These are phyloP conservation scores for Epichloe baconii DNA, from an alignment of 2,329 filamentous ascomycete genomes.

Conservation along the genomic window DNA sequence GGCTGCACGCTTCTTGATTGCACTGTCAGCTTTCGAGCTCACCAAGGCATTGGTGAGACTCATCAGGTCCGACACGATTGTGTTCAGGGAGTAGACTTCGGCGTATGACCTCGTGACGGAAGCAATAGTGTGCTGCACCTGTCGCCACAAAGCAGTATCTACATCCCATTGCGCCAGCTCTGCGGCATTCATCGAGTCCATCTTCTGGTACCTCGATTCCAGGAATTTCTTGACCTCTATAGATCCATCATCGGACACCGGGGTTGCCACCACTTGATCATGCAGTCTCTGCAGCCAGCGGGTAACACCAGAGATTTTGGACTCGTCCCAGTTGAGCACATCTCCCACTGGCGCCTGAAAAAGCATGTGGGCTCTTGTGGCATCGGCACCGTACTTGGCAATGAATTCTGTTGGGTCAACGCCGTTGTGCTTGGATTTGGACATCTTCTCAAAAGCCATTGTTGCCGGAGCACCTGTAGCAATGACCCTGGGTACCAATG, in stretches of 20 bases:
- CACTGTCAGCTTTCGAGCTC: constrained; percentile 27
- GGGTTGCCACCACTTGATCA: constrained; percentile 33
- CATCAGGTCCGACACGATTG: constrained; percentile 72
- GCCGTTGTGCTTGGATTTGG: constrained; percentile 86
- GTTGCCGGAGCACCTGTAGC: constrained; percentile 44
- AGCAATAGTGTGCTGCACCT: constrained; percentile 52
- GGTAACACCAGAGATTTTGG: constrained; percentile 67
- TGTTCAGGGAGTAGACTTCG: constrained; percentile 67
- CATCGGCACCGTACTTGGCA: constrained; percentile 64
- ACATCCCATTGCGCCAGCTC: constrained; percentile 30
- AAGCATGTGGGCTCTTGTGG: constrained; percentile 73
- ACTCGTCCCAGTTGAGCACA: constrained; percentile 76
- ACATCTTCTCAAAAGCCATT: constrained; percentile 81
- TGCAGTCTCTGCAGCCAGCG: constrained; percentile 64
- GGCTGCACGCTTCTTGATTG: constrained; percentile 35
- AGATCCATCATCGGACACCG: constrained; percentile 7
- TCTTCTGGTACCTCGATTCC: constrained; percentile 16
- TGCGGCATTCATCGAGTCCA: constrained; percentile 18
- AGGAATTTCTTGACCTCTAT: constrained; percentile 24
- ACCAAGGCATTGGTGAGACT: constrained; percentile 59
- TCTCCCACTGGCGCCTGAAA: constrained; percentile 80
- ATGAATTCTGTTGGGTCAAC: constrained; percentile 69
- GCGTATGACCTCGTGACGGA: constrained; percentile 57
- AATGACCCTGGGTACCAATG: constrained; percentile 45
- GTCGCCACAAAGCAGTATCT: constrained; percentile 44